phyloP scores from a whole-genome alignment of 139 green algal species.

The Pseudopediastrum boryanum region DNA sequence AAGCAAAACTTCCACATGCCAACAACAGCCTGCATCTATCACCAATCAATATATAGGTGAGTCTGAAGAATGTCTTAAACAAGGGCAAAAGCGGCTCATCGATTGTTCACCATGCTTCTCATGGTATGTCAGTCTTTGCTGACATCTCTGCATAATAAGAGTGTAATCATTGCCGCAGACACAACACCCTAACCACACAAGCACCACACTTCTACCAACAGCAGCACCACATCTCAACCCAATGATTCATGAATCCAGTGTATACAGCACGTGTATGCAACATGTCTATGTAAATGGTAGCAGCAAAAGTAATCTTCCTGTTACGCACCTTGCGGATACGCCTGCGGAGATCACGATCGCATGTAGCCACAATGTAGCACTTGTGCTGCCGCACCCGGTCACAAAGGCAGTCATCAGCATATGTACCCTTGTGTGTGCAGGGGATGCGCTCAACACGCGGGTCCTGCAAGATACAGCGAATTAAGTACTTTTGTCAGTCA shows the following conservation, averaged over 20 bases:
- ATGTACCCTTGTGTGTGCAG: slow-evolving; percentile 96
- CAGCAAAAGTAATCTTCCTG: background rate
- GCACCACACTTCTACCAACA: background rate
- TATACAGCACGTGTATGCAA: background rate
- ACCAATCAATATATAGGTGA: background rate
- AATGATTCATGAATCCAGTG: background rate
- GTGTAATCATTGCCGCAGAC: slow-evolving; percentile 36
- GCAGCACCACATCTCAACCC: background rate
- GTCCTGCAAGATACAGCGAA: slow-evolving; percentile 65
- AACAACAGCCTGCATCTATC: background rate
- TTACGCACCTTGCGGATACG: slow-evolving; percentile 89
- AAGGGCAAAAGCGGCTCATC: slow-evolving; percentile 17
- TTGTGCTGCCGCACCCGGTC: slow-evolving; percentile 93
- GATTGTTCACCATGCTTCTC: slow-evolving; percentile 44
- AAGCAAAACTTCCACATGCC: background rate
- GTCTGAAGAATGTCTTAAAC: background rate
- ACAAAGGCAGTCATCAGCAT: slow-evolving; percentile 98
- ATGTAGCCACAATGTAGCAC: slow-evolving; percentile 99
- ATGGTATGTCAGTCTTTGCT: slow-evolving; percentile 5
- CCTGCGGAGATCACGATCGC: slow-evolving; percentile 93
- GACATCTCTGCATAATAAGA: background rate
- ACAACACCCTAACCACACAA: background rate
- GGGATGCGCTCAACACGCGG: slow-evolving; percentile 90
- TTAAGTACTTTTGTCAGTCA: too few relatives aligned
- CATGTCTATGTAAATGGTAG: background rate